Base-by-base conservation (phyloP, 2,329 filamentous ascomycete genomes). In the Xylariaceae sp. region DNA sequence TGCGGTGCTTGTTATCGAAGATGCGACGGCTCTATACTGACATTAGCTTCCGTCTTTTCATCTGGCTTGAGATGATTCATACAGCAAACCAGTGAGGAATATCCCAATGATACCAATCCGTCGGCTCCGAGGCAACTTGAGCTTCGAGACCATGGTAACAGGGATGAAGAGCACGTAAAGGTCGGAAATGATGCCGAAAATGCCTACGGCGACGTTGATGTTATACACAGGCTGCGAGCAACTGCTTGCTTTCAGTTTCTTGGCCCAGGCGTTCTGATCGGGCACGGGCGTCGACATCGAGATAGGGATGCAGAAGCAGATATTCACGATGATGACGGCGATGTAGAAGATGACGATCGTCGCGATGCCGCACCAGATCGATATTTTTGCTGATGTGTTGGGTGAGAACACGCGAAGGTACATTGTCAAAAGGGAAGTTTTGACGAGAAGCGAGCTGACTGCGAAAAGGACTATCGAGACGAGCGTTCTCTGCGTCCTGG, bases 1-100 rank as follows among this genome's bases (percentile, higher is more conserved):
- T 4, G 58, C 60, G 1, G 65, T 59, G 50, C 64, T 62, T 7
- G 57, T 50, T 15, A 63, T 60, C 1, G 65, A 66, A 23, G 63
- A 58, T 23, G 55, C 56, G 11, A 60, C 58, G 10, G 64, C 60
- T 42, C 65, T 67, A 48, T 4, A 5, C 23, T 5, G 37, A 11
- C 8, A 2, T 34, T 9, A 18, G 37, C 13, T 47, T 63, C 50
- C 62, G 51, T 55, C 23, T 44, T 18, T 42, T 8, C 15, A 44
- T 50, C 9, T 37, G 7, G 17, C 42, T 11, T 42, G 8, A 42
- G 4, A 9, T 10, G 2, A 4, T 34, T 53, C 64, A 37, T 65
- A 67, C 66, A 68, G 6, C 1, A 66, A 30, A n/a, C 66, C 66
- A 0, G 62, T 66, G 9, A 68, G 56, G 48, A 68, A 68, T 10